phyloP scores from a whole-genome alignment of 257 asterid genomes.

The Solanum boliviense region DNA sequence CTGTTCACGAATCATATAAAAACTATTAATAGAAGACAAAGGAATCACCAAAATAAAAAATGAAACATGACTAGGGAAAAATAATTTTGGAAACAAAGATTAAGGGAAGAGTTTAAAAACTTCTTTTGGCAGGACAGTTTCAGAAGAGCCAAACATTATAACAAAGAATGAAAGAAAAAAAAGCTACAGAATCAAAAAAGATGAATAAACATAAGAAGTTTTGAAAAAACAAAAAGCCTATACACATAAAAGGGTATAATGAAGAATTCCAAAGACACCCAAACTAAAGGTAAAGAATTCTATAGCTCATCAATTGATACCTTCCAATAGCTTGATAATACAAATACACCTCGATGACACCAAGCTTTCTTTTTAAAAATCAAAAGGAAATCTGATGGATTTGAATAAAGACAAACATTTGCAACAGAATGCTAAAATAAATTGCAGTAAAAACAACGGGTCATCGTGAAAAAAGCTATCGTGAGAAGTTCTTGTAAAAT shows the following conservation, averaged over 20 bases:
- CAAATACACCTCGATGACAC: not conserved
- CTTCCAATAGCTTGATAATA: not conserved
- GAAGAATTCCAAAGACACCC: not conserved
- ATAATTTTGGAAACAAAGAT: not conserved
- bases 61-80: not conserved
- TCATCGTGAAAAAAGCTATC: not conserved
- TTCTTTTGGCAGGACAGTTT: not conserved
- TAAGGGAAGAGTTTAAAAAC: not conserved
- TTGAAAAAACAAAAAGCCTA: not conserved
- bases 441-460: not conserved
- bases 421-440: not conserved
- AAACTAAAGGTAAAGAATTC: not conserved
- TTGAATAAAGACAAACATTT: not conserved
- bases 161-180: not conserved
- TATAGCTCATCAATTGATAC: not conserved
- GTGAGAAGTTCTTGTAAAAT: not conserved
- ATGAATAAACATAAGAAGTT: not conserved
- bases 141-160: not conserved
- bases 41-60: not conserved
- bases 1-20: constrained; percentile 30
- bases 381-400: not conserved
- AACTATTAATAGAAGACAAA: not conserved
- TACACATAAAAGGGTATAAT: not conserved
- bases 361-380: not conserved
- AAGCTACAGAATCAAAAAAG: not conserved